phyloP scores from a whole-genome alignment of 140 eudicot species.

The Senecio squalidus region DNA sequence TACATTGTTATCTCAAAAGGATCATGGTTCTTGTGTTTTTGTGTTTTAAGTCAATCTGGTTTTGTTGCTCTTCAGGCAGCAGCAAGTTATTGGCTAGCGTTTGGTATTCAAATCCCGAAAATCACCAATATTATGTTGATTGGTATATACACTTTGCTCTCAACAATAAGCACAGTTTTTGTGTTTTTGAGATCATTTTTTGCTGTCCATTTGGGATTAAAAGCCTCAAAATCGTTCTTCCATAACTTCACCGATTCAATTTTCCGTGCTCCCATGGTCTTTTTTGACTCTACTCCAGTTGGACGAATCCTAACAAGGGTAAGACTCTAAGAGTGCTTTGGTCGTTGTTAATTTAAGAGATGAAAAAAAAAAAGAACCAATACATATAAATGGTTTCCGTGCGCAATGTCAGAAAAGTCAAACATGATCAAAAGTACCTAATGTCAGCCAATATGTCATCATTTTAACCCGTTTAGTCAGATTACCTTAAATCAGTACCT shows the following conservation, averaged over 20 bases:
- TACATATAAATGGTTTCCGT: too few species aligned
- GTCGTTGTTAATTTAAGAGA: neutral
- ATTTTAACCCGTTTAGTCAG: too few species aligned
- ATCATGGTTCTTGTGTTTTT: conserved; percentile 6
- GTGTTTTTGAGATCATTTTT: conserved; percentile 47
- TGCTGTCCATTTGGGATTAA: conserved; percentile 60
- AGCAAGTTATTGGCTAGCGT: conserved; percentile 82
- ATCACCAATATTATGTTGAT: conserved; percentile 39
- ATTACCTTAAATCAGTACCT: too few species aligned
- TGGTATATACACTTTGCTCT: conserved; percentile 44
- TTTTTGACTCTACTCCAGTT: conserved; percentile 90
- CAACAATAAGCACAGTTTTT: conserved; percentile 42
- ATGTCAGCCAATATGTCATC: too few species aligned
- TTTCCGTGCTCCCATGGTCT: conserved; percentile 76
- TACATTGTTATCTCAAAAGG: conserved; percentile 58
- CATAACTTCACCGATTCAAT: conserved; percentile 44
- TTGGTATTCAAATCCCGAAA: conserved; percentile 47
- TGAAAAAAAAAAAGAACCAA: neutral
- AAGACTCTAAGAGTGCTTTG: conserved; percentile 24
- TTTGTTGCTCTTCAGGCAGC: conserved; percentile 67
- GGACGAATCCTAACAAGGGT: conserved; percentile 77
- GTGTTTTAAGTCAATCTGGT: conserved; percentile 30
- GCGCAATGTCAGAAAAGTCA: too few species aligned
- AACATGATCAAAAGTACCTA: too few species aligned
- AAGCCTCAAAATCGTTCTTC: conserved; percentile 67